Evolutionary conservation across 371 early-diverging fungal species (phyloP).

Genomic region (Smittium mucronatum): DNA sequence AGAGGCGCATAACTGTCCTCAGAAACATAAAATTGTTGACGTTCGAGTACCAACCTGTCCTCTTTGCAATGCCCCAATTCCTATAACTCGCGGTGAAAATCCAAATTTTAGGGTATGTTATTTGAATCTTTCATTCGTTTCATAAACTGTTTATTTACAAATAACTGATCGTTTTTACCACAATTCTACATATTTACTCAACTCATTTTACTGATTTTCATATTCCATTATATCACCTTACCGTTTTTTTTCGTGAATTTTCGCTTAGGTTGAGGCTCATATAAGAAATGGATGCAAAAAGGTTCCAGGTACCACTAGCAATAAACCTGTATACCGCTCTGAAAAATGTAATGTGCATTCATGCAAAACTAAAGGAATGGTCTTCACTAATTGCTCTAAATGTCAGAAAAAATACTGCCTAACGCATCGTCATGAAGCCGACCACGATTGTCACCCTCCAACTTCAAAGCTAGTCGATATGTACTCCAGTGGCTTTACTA

Average conservation of each 20-base stretch:
- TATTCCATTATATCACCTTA: too few relatives aligned
- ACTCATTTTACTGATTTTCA: too few relatives aligned
- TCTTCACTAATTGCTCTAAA: constrained; percentile 13
- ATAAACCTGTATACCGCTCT: background rate
- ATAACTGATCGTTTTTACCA: too few relatives aligned
- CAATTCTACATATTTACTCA: too few relatives aligned
- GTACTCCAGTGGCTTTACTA: background rate
- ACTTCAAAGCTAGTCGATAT: background rate
- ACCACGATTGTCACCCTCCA: constrained; percentile 16
- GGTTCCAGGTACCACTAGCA: constrained; percentile 12
- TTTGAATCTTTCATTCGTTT: too few relatives aligned
- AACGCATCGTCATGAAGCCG: constrained; percentile 18
- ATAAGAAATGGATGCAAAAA: constrained; percentile 12
- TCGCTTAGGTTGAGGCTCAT: constrained; percentile 16
- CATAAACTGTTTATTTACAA: too few relatives aligned
- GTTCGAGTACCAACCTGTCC: constrained; percentile 29
- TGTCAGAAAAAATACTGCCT: constrained; percentile 17
- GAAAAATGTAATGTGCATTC: constrained; percentile 9
- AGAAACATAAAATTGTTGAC: constrained; percentile 18
- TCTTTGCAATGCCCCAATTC: constrained; percentile 21
- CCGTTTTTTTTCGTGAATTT: too few relatives aligned
- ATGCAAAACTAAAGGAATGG: constrained; percentile 18
- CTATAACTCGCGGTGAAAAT: constrained; percentile 22
- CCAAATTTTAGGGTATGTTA: constrained; percentile 21
- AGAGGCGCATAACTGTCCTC: constrained; percentile 18